A percentile compares a stretch with the other conserved stretches of the same genome.
Conservation (phyloP, 2,329 filamentous ascomycete species). For the Ascochyta koolunga region DNA sequence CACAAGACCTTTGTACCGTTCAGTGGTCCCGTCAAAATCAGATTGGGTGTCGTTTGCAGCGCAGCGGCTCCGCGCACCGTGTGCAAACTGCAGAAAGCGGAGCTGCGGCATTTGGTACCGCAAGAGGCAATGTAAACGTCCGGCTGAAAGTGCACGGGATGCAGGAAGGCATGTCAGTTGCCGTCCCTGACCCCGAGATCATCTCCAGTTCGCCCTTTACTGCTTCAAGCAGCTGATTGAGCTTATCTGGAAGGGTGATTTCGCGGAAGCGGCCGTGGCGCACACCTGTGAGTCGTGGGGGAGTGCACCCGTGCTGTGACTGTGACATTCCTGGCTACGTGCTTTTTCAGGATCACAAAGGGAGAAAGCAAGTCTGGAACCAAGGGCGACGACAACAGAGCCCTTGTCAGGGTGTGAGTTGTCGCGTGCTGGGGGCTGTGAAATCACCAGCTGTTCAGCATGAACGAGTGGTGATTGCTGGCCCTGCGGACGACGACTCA, state of each 20-base stretch:
- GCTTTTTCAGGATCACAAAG: slow-evolving; percentile 14
- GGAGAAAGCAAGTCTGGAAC: slow-evolving; percentile 11
- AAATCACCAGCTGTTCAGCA: slow-evolving; percentile 20
- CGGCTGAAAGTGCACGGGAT: slow-evolving; percentile 13
- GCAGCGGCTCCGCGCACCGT: slow-evolving; percentile 1
- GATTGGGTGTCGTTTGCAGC: slow-evolving; percentile 4
- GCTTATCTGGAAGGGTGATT: slow-evolving; percentile 6
- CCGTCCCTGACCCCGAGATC: slow-evolving; percentile 12
- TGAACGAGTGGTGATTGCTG: slow-evolving; percentile 25
- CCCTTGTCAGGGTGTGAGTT: background rate
- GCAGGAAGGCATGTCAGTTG: slow-evolving; percentile 3
- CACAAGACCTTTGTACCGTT: slow-evolving; percentile 3
- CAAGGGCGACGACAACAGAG: background rate
- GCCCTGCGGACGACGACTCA: slow-evolving; percentile 38
- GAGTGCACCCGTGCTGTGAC: slow-evolving; percentile 3
- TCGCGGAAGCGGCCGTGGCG: slow-evolving; percentile 19
- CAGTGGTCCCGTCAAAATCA: slow-evolving; percentile 7
- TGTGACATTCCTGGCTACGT: slow-evolving; percentile 9
- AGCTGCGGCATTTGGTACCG: slow-evolving; percentile 3
- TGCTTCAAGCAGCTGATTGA: slow-evolving; percentile 3
- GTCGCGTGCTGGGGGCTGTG: slow-evolving; percentile 8
- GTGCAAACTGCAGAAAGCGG: slow-evolving; percentile 3
- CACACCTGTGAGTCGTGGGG: slow-evolving; percentile 8
- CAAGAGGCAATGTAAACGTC: slow-evolving; percentile 16
- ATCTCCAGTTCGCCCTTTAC: slow-evolving; percentile 11